Evolutionary conservation across 2,329 filamentous ascomycete species (phyloP).

Genomic region (Xylariaceae sp.): DNA sequence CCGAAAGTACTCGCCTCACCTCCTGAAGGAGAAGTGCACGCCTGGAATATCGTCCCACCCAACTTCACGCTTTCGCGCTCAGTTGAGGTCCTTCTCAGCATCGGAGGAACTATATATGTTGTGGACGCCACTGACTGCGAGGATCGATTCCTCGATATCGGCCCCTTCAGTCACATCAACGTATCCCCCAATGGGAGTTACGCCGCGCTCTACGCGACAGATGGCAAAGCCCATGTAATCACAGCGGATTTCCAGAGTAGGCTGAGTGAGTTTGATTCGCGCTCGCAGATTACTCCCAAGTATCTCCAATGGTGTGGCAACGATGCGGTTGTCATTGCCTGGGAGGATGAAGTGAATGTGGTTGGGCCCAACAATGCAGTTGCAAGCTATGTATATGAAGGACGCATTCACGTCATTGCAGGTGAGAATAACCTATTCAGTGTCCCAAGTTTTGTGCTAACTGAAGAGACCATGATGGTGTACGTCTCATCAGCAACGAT

Average conservation of each 20-base stretch:
- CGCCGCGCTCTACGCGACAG: conserved; percentile 79
- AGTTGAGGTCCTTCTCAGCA: conserved; percentile 85
- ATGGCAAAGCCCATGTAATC: conserved; percentile 86
- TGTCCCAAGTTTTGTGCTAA: conserved; percentile 14
- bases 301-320: conserved; percentile 96
- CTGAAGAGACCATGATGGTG: conserved; percentile 68
- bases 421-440: conserved; percentile 46
- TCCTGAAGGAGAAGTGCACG: conserved; percentile 74
- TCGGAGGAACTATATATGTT: conserved; percentile 78
- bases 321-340: conserved; percentile 87
- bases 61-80: conserved; percentile 85
- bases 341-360: conserved; percentile 96
- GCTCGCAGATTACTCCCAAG: conserved; percentile 77
- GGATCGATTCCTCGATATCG: conserved; percentile 85
- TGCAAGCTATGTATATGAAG: conserved; percentile 81
- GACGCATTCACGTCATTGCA: conserved; percentile 80
- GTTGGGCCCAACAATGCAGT: conserved; percentile 80
- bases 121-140: conserved; percentile 87
- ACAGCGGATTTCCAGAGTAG: conserved; percentile 93
- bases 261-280: conserved; percentile 86
- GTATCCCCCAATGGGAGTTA: conserved; percentile 90
- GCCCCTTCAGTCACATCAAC: conserved; percentile 84
- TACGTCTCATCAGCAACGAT: conserved; percentile 84
- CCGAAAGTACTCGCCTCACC: conserved; percentile 75
- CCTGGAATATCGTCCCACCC: conserved; percentile 87